phyloP scores from a whole-genome alignment of 345 rosid species.

The Populus davidiana region DNA sequence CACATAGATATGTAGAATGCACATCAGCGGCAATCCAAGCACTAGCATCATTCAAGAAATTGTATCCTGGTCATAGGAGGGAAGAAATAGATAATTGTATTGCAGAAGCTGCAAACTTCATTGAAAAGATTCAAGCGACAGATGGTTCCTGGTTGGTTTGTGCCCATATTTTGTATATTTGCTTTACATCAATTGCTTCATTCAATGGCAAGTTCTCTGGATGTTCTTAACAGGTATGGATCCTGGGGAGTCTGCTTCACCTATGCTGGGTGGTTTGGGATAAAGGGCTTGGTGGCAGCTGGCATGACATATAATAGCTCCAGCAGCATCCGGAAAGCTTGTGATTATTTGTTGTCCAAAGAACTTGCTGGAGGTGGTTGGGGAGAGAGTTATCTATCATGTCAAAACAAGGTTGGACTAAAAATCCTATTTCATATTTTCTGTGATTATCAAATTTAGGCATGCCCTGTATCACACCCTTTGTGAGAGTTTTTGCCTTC shows the following conservation, averaged over 20 bases:
- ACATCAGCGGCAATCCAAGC: constrained; percentile 93
- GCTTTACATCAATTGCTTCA: neutral
- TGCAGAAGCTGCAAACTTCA: constrained; percentile 54
- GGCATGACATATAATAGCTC: constrained; percentile 10
- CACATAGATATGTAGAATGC: constrained; percentile 79
- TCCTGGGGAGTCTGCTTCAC: constrained; percentile 32
- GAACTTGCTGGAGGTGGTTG: constrained; percentile 19
- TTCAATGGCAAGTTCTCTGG: too few relatives aligned
- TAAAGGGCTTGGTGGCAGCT: constrained; percentile 25
- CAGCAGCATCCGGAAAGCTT: constrained; percentile 16
- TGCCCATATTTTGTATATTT: neutral
- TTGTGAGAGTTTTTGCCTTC: neutral
- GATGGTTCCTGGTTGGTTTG: constrained; percentile 83
- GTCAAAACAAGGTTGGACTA: constrained; percentile 20
- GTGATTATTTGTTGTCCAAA: constrained; percentile 16
- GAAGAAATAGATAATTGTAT: constrained; percentile 70
- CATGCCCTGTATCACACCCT: neutral
- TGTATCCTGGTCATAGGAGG: constrained; percentile 68
- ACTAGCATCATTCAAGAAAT: constrained; percentile 58
- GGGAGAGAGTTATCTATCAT: constrained; percentile 35
- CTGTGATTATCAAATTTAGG: neutral
- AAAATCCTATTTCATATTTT: neutral
- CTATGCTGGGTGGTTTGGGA: constrained; percentile 20
- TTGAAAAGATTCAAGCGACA: constrained; percentile 61
- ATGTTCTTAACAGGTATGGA: constrained; percentile 17